Evolutionary conservation across 495 filamentous ascomycete genomes (phyloP).

Genomic region (Sporormia fimetaria): DNA sequence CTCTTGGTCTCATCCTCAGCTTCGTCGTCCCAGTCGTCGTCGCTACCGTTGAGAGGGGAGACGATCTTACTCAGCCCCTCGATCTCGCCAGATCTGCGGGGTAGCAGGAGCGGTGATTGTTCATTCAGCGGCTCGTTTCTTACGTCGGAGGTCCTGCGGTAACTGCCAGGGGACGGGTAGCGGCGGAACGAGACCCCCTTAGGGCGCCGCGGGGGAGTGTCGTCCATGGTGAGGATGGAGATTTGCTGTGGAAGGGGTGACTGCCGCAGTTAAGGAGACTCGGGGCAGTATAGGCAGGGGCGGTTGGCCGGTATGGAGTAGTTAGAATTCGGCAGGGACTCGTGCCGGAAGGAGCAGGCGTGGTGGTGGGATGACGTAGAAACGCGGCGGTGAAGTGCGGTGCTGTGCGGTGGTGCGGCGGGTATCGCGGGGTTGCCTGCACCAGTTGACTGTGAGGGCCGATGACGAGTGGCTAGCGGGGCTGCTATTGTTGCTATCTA

Average conservation of each 20-base stretch:
- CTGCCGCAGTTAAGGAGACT: not conserved
- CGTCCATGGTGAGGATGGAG: slow-evolving; percentile 5
- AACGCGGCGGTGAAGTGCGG: too few species aligned
- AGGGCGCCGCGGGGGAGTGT: slow-evolving; percentile 3
- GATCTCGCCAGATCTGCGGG: slow-evolving; percentile 29
- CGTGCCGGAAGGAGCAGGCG: too few species aligned
- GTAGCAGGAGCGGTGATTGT: slow-evolving; percentile 48
- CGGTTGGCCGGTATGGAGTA: too few species aligned
- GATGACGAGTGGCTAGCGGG: too few species aligned
- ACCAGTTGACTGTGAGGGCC: too few species aligned
- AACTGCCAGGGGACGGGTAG: slow-evolving; percentile 1
- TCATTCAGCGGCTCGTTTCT: slow-evolving; percentile 39
- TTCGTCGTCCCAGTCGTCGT: slow-evolving; percentile 34
- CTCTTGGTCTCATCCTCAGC: slow-evolving; percentile 55
- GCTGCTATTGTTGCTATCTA: too few species aligned
- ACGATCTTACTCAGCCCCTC: slow-evolving; percentile 24
- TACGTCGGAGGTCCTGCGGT: too few species aligned
- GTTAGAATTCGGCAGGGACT: too few species aligned
- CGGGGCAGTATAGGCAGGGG: too few species aligned
- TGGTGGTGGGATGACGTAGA: too few species aligned
- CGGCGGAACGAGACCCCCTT: slow-evolving; percentile 22
- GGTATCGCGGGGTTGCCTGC: too few species aligned
- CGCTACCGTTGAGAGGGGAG: slow-evolving; percentile 20
- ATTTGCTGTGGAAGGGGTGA: slow-evolving; percentile 5
- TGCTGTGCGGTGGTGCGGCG: too few species aligned